Evolutionary conservation across 2,329 filamentous ascomycete genomes (phyloP), one percentile per base, ranked within the genome.

Genomic region (Elsinoe perseae): DNA sequence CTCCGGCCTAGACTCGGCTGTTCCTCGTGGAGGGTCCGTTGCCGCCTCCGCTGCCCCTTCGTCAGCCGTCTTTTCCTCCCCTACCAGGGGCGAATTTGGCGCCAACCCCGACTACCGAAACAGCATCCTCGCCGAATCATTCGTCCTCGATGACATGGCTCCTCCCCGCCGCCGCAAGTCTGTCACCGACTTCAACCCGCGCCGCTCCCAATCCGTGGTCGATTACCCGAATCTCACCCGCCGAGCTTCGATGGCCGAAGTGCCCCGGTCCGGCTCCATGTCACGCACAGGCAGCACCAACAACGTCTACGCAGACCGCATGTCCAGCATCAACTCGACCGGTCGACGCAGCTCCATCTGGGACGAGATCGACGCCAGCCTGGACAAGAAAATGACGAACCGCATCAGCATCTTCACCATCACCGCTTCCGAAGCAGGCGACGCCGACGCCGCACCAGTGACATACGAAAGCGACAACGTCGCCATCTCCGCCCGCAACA

Each of bases 361-460:
- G 53, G 53, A 56, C 53, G 53, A 56, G 21, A 56, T 56, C 28
- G 53, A 56, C 53, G 53, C 53, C 30, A 34, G 23, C n/a, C 53
- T 56, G 18, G 53, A 56, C 18, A 56, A 56, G 40, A 56, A 56
- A 16, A 34, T 36, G 36, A 43, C 34, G 21, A 56, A 56, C 53
- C 38, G 53, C 36, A 56, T 56, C 36, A 28, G 20, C 53, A 56
- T 56, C 53, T 56, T 56, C 53, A 56, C 53, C 53, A 56, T 56
- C 53, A 56, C 38, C 4, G 53, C 53, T 9, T 48, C 40, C 4
- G 53, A 56, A 48, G 38, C 20, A 2, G 38, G 38, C 23, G 21
- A 54, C 34, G 36, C 20, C 21, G 52, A 16, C 8, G 34, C 18
- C 30, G 23, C 5, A 9, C 23, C 53, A 9, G 34, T 43, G 3